phyloP scores from a whole-genome alignment of 2,329 filamentous ascomycete genomes.

The Emergomyces pasteurianus region DNA sequence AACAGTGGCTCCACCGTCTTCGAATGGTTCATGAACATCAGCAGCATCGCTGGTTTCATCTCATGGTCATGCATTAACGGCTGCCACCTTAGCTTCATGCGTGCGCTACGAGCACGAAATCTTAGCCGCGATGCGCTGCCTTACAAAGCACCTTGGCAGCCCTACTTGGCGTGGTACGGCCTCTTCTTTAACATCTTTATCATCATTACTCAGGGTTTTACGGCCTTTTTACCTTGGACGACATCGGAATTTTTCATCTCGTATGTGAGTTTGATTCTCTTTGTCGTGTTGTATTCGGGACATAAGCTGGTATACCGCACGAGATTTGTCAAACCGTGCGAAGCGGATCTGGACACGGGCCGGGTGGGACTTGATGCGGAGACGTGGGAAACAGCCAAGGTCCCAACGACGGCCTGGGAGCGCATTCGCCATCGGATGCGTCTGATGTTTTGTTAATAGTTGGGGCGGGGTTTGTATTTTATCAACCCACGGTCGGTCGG shows the following conservation, averaged over 20 bases:
- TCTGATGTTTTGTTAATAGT: constrained; percentile 4
- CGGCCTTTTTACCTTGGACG: constrained; percentile 53
- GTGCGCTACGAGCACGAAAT: constrained; percentile 44
- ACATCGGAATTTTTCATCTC: constrained; percentile 50
- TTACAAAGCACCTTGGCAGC: constrained; percentile 51
- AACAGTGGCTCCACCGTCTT: constrained; percentile 51
- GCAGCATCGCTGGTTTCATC: constrained; percentile 25
- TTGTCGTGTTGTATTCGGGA: constrained; percentile 46
- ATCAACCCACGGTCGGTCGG: neutral
- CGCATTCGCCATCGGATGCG: constrained; percentile 10
- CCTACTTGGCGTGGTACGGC: constrained; percentile 54
- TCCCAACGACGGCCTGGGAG: constrained; percentile 20
- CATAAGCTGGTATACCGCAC: constrained; percentile 42
- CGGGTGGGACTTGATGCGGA: constrained; percentile 24
- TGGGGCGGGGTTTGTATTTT: neutral
- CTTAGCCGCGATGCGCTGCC: constrained; percentile 48
- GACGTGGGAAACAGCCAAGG: constrained; percentile 22
- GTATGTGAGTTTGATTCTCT: constrained; percentile 55
- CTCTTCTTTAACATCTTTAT: constrained; percentile 54
- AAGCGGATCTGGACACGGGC: constrained; percentile 35
- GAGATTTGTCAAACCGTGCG: constrained; percentile 24
- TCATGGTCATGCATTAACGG: constrained; percentile 28
- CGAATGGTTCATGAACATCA: constrained; percentile 25
- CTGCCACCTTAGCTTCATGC: constrained; percentile 55
- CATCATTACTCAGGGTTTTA: constrained; percentile 57